Percentiles rank a stretch among this genome's conserved stretches.
Evolutionary conservation across 2,329 filamentous ascomycete genomes (phyloP).

Genomic region (Colletotrichum sp.): DNA sequence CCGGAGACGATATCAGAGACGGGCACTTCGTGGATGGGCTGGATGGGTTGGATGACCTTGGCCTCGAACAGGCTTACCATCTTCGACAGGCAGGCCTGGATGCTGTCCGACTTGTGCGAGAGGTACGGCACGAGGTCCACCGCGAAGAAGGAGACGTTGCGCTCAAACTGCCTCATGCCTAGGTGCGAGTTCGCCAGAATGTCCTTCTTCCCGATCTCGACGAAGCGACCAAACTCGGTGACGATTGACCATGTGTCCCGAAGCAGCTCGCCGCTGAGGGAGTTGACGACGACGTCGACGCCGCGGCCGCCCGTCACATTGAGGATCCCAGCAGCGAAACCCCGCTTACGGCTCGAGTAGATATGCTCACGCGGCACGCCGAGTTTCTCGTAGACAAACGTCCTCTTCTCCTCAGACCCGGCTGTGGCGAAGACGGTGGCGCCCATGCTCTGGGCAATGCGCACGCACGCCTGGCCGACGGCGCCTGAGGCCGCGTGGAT

Average conservation of each 20-base stretch:
- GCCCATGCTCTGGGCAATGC: slow-evolving; percentile 17
- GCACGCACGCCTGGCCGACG: slow-evolving; percentile 20
- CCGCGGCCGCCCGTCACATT: background rate
- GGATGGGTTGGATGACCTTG: background rate
- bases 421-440: slow-evolving; percentile 37
- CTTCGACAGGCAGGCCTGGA: background rate
- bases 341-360: background rate
- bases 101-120: background rate
- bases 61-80: background rate
- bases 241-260: background rate
- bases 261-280: background rate
- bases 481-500: slow-evolving; percentile 27
- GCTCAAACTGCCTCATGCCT: background rate
- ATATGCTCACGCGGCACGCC: background rate
- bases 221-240: background rate
- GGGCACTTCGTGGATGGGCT: background rate
- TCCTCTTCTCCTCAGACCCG: slow-evolving; percentile 34
- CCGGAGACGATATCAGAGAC: background rate
- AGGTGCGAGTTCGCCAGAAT: background rate
- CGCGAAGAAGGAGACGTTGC: background rate
- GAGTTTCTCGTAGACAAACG: slow-evolving; percentile 24
- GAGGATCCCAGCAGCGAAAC: background rate
- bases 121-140: background rate
- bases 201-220: background rate
- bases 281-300: background rate